Evolutionary conservation across 2,329 filamentous ascomycete genomes (phyloP).

Genomic region (Penicillium sp.): DNA sequence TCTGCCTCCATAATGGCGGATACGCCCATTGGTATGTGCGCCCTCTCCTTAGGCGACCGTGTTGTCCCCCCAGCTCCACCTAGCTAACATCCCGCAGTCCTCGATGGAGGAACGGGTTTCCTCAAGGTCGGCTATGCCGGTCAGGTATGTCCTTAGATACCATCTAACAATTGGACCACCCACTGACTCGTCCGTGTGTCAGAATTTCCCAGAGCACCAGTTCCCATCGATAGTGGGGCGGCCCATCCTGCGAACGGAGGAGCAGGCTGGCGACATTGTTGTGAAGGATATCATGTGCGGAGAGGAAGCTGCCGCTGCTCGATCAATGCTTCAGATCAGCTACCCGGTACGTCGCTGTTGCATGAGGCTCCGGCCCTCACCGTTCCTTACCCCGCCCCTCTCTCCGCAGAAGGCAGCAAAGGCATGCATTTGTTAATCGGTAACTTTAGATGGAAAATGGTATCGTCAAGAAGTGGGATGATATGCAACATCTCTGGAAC

Average conservation of each 20-base stretch:
- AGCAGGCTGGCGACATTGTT: slow-evolving; percentile 70
- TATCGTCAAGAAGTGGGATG: slow-evolving; percentile 99
- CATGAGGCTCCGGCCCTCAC: slow-evolving; percentile 5
- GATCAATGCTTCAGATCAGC: slow-evolving; percentile 96
- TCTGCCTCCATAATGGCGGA: slow-evolving; percentile 44
- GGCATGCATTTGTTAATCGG: slow-evolving; percentile 20
- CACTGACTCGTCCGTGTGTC: slow-evolving; percentile 10
- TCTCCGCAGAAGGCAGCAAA: slow-evolving; percentile 16
- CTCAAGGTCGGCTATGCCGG: slow-evolving; percentile 99
- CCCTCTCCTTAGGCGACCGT: slow-evolving; percentile 19
- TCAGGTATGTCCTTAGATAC: slow-evolving; percentile 55
- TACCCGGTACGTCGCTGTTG: slow-evolving; percentile 67
- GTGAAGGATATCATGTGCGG: slow-evolving; percentile 99
- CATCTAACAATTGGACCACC: not conserved
- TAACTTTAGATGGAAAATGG: slow-evolving; percentile 87
- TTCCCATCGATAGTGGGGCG: slow-evolving; percentile 98
- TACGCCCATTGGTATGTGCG: slow-evolving; percentile 49
- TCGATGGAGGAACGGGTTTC: slow-evolving; percentile 99
- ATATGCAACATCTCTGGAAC: slow-evolving; percentile 99
- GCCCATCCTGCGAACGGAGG: slow-evolving; percentile 94
- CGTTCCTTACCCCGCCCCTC: slow-evolving; percentile 16
- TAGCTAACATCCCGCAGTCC: slow-evolving; percentile 62
- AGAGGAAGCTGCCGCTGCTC: slow-evolving; percentile 92
- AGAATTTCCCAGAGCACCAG: slow-evolving; percentile 99
- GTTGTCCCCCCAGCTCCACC: slow-evolving; percentile 22